Percentiles rank a stretch among this genome's conserved stretches.
These are phyloP conservation scores for Kregervanrija pseudodelftensis DNA, from an alignment of 805 yeast genomes.

Conservation along the genomic window DNA sequence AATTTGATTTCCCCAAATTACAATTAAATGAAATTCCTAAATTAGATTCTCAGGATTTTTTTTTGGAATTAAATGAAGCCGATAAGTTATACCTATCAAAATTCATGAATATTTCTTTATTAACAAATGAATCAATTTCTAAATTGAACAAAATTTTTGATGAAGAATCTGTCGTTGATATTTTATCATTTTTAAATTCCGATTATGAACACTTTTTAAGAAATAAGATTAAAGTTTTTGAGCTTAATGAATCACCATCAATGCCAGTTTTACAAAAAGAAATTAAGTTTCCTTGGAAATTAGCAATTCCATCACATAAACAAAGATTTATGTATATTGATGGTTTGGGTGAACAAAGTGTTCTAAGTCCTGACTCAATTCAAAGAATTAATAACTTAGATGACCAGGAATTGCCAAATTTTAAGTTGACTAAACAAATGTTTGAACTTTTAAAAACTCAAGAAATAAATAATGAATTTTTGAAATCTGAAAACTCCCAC, in stretches of 20 bases:
- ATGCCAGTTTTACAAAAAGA: conserved; percentile 54
- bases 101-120: conserved; percentile 50
- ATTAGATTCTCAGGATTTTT: conserved; percentile 12
- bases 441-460: conserved; percentile 12
- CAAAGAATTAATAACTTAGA: conserved; percentile 19
- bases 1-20: conserved; percentile 75
- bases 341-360: conserved; percentile 38
- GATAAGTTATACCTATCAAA: conserved; percentile 46
- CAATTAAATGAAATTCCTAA: conserved; percentile 22
- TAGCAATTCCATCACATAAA: conserved; percentile 91
- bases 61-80: conserved; percentile 22
- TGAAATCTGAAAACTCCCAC: conserved; percentile 12
- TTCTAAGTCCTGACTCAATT: conserved; percentile 29
- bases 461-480: conserved; percentile 4
- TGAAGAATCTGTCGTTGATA: conserved; percentile 63
- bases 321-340: conserved; percentile 81
- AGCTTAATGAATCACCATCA: conserved; percentile 44
- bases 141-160: conserved; percentile 46
- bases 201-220: conserved; percentile 44
- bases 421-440: conserved; percentile 24
- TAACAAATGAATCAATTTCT: conserved; percentile 32
- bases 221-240: conserved; percentile 44
- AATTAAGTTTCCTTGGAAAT: conserved; percentile 71
- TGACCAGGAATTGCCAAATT: conserved; percentile 51
- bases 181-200: conserved; percentile 54